phyloP scores from a whole-genome alignment of 2,329 filamentous ascomycete species.

The Aspergillus costaricaensis region DNA sequence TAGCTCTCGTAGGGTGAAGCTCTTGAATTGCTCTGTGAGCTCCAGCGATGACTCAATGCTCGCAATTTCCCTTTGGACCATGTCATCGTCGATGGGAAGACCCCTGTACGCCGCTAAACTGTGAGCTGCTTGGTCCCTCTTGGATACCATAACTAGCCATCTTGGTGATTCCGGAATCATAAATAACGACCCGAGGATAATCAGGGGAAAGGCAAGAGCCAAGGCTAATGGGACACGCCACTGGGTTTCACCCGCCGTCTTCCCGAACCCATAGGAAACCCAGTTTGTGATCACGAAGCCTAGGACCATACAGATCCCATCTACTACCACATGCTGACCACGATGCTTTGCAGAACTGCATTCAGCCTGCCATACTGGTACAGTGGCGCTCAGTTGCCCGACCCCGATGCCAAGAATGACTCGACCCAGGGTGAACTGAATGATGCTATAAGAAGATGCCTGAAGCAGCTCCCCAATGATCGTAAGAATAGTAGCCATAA shows the following conservation, averaged over 20 bases:
- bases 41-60: constrained; percentile 24
- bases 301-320: constrained; percentile 47
- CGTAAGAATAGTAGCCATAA: constrained; percentile 41
- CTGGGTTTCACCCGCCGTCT: constrained; percentile 43
- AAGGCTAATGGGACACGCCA: constrained; percentile 59
- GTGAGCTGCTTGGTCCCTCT: constrained; percentile 17
- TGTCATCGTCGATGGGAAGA: constrained; percentile 5
- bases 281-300: constrained; percentile 37
- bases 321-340: constrained; percentile 52
- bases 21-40: not conserved
- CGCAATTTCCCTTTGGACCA: constrained; percentile 19
- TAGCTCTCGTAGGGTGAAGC: not conserved
- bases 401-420: constrained; percentile 54
- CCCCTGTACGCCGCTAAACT: constrained; percentile 21
- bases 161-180: constrained; percentile 53
- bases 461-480: constrained; percentile 40
- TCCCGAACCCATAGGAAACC: constrained; percentile 52
- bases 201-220: constrained; percentile 55
- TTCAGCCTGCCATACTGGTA: constrained; percentile 53
- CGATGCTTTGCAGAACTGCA: constrained; percentile 51
- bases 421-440: constrained; percentile 51
- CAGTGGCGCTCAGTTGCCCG: constrained; percentile 49
- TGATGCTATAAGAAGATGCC: constrained; percentile 43
- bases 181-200: constrained; percentile 51
- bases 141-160: constrained; percentile 23